Base-by-base conservation (phyloP, 176 grass and related monocot species). In the Hyparrhenia diplandra region DNA sequence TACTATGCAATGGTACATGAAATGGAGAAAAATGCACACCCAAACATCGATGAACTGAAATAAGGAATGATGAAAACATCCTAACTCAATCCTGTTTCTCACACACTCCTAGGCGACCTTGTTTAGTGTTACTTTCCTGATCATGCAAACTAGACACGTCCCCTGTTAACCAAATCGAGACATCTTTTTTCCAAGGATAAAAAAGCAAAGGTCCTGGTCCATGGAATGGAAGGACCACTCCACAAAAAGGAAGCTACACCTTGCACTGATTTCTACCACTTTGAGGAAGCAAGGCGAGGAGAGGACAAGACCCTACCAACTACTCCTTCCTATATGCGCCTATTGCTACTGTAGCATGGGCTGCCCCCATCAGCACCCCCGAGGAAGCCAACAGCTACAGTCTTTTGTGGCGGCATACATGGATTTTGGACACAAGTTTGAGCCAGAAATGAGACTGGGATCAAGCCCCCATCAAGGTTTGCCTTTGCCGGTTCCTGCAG, bases 191-290 rank as follows among this genome's bases (percentile, higher is more conserved):
- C 11, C 30, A 29, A 24, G 2, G 21, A 51, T 21, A n/a, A n/a
- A n/a, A n/a, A n/a, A n/a, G n/a, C 49, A 31, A 62, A 75, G 29
- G 30, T 10, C 25, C 39, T 37, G 43, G 58, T 18, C 63, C 27
- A 24, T 52, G 32, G 81, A 80, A 49, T 69, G 32, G 81, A 75
- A 49, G 13, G 77, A 71, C 64, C 54, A 76, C 76, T 27, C 23
- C 57, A 60, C 23, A 71, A 29, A n/a, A 64, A 81, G 16, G 32
- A 71, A 85, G 64, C 64, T 89, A 85, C 21, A 85, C 64, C 60
- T 64, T 81, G 63, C 52, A 80, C 71, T 36, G 31, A 70, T 75
- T 6, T 47, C 23, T 70, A 57, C 77, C 14, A 80, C 25, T 76
- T 31, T 63, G 36, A 82, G 29, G 66, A 85, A 54, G 27, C 64